A percentile compares a stretch with the other conserved stretches of the same genome.
Evolutionary conservation across 768 basidiomycete species (phyloP).

Genomic region (Rhizopogon vesiculosus): DNA sequence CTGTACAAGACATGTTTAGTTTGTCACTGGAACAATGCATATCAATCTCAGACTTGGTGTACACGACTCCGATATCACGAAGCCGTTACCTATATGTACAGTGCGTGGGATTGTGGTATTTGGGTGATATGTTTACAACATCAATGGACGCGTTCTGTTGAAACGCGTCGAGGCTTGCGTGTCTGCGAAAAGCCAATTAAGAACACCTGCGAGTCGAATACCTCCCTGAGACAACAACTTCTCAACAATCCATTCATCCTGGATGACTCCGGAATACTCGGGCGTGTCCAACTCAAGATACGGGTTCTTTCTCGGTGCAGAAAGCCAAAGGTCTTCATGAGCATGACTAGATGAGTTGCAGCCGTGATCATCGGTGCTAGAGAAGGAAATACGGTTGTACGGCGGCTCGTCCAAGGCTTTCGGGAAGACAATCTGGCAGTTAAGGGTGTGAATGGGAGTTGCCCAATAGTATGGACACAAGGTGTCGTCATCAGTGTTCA

Average conservation of each 20-base stretch:
- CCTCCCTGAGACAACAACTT: conserved; percentile 80
- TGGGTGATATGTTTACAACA: no score
- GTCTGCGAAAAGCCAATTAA: conserved; percentile 70
- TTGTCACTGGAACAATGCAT: not conserved
- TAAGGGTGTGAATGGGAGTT: conserved; percentile 64
- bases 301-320: conserved; percentile 16
- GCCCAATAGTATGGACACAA: conserved; percentile 84
- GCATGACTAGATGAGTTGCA: not conserved
- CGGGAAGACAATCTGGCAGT: conserved; percentile 84
- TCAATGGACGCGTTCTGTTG: not conserved
- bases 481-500: conserved; percentile 45
- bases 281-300: conserved; percentile 79
- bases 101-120: not conserved
- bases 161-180: conserved; percentile 5
- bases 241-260: conserved; percentile 68
- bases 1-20: not conserved
- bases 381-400: conserved; percentile 24
- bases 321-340: not conserved
- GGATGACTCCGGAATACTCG: conserved; percentile 68
- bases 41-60: not conserved
- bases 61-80: not conserved
- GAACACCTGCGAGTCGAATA: conserved; percentile 73
- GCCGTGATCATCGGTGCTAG: conserved; percentile 4
- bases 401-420: conserved; percentile 53
- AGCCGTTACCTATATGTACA: not conserved